Percentiles rank a stretch among this genome's conserved stretches.
phyloP scores from a whole-genome alignment of 441 rosid genomes.

The Jatropha podagrica region DNA sequence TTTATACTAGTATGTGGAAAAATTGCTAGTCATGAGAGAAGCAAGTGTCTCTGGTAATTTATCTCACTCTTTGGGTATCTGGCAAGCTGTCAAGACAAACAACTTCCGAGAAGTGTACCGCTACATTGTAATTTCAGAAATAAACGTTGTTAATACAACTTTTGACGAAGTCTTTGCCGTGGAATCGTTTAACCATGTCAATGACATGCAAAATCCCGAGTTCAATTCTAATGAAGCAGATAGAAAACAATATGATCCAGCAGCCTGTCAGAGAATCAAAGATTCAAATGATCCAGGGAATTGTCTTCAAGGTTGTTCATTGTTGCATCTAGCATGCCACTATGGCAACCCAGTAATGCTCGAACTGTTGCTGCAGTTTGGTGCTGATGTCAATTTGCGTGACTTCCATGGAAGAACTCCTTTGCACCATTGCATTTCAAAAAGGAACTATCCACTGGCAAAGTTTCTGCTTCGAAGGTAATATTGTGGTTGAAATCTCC shows the following conservation, averaged over 20 bases:
- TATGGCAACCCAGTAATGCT: constrained; percentile 58
- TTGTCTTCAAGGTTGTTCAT: constrained; percentile 85
- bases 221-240: constrained; percentile 23
- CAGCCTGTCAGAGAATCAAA: constrained; percentile 53
- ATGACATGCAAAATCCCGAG: constrained; percentile 32
- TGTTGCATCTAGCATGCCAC: constrained; percentile 83
- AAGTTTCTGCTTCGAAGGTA: constrained; percentile 86
- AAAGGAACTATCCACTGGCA: constrained; percentile 60
- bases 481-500: background rate
- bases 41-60: constrained; percentile 28
- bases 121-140: constrained; percentile 54
- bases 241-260: constrained; percentile 49
- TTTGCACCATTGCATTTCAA: constrained; percentile 73
- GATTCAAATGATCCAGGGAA: constrained; percentile 58
- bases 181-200: constrained; percentile 44
- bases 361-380: constrained; percentile 85
- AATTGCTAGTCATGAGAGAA: constrained; percentile 53
- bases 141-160: constrained; percentile 52
- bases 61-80: constrained; percentile 40
- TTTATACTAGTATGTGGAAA: constrained; percentile 64
- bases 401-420: constrained; percentile 90
- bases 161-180: constrained; percentile 51
- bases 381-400: constrained; percentile 63
- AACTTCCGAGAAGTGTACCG: constrained; percentile 75
- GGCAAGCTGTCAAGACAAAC: constrained; percentile 75